Evolutionary conservation across 106 monocot genomes (phyloP).

Genomic region (Dendrobium huoshanense): DNA sequence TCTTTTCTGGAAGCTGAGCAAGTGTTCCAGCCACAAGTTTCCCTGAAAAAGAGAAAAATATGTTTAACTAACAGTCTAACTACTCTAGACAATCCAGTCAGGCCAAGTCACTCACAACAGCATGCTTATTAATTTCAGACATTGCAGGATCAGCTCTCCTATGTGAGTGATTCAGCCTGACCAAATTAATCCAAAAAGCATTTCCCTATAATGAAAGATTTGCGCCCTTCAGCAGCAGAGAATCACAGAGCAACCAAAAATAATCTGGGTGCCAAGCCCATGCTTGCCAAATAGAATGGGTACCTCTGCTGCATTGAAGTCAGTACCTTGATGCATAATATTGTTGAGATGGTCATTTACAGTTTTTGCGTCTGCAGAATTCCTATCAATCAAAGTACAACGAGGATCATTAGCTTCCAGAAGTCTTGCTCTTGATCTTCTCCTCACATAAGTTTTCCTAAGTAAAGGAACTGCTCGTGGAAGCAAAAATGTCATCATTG

Average conservation of each 20-base stretch:
- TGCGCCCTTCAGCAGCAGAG: not conserved
- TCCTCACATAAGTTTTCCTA: constrained; percentile 54
- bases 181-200: not conserved
- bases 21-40: constrained; percentile 8
- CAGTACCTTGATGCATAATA: constrained; percentile 19
- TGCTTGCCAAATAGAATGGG: not conserved
- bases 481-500: constrained; percentile 91
- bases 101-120: not conserved
- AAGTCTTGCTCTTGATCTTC: constrained; percentile 24
- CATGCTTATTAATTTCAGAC: not conserved
- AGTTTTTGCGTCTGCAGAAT: constrained; percentile 10
- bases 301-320: not conserved
- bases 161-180: not conserved
- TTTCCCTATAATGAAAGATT: not conserved
- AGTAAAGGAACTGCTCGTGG: constrained; percentile 88
- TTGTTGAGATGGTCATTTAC: constrained; percentile 3
- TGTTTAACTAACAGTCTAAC: not conserved
- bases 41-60: constrained; percentile 25
- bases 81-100: not conserved
- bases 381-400: constrained; percentile 1
- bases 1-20: constrained; percentile 12
- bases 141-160: not conserved
- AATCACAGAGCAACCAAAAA: not conserved
- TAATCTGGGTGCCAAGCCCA: not conserved
- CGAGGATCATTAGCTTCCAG: constrained; percentile 21